Conservation (phyloP, 768 basidiomycete species). For the Mrakia gelida region DNA sequence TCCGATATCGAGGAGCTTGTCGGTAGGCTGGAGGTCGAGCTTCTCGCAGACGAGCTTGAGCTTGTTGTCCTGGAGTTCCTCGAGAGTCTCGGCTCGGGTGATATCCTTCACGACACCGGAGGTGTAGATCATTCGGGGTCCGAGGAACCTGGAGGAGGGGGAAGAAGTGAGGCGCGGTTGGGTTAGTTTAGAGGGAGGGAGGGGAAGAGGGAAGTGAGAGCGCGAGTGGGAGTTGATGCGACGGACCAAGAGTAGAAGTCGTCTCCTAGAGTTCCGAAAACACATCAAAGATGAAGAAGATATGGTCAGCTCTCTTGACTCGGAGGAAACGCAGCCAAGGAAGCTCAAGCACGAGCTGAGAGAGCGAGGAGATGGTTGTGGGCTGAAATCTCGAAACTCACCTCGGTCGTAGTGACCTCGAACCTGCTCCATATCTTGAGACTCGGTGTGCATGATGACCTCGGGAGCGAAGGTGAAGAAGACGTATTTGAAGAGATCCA, state of each 20-base stretch:
- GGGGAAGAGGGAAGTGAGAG: background rate
- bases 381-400: background rate
- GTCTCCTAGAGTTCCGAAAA: conserved; percentile 55
- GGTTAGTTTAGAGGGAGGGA: background rate
- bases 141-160: conserved; percentile 65
- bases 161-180: too few relatives aligned
- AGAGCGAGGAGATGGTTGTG: background rate
- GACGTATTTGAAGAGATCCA: conserved; percentile 89
- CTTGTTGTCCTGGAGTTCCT: conserved; percentile 97
- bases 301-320: background rate
- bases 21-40: conserved; percentile 77
- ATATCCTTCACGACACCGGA: conserved; percentile 78
- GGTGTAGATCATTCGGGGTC: conserved; percentile 95
- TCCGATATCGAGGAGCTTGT: conserved; percentile 53
- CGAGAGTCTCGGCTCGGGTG: conserved; percentile 71
- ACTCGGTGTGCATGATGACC: conserved; percentile 76
- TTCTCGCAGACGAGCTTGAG: conserved; percentile 92
- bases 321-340: background rate
- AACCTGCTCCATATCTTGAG: conserved; percentile 92
- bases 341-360: background rate
- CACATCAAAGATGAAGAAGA: background rate
- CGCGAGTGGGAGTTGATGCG: background rate
- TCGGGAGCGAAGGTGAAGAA: conserved; percentile 84
- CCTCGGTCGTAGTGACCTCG: conserved; percentile 86
- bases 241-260: conserved; percentile 87